Base-by-base conservation (phyloP, 352 stramenopile species). In the Phytophthora sp. region DNA sequence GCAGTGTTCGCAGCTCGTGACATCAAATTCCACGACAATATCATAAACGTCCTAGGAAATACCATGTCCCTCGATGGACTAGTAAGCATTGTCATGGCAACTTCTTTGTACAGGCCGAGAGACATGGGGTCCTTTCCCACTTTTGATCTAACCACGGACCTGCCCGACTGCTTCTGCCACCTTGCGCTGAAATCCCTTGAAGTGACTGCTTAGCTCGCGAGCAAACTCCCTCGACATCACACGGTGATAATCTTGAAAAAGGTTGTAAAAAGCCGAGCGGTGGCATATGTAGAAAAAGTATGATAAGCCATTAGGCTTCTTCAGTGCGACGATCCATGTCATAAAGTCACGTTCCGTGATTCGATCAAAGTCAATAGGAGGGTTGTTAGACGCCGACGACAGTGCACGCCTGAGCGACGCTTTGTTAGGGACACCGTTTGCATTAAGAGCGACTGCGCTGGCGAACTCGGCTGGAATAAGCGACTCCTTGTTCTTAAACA, bases 311-410 rank as follows among this genome's bases (percentile, higher is more conserved):
- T 18, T 42, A 21, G 13, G 36, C 16, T 42, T 23, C 15, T 18
- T 23, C 16, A 42, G 11, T 5, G 50, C 66, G 1, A 74, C 1
- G 7, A 64, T 29, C 41, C 60, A 74, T 3, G 24, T 50, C 38
- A 69, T 55, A 3, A 73, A 68, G n/a, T 65, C 57, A 1, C 31
- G 41, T 7, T n/a, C 64, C 15, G 30, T 54, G 21, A 68, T 38
- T 13, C 23, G 26, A 9, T 67, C 39, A 46, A 74, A 66, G 13
- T 50, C 1, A 13, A 70, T 58, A 6, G 59, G 54, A 5, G 53
- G 38, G 18, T 63, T 66, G 2, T 35, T 29, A 29, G 29, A 20
- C 1, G 42, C 59, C 1, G 36, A 39, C 0, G 20, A 47, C 27
- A 69, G n/a, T 24, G 60, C 33, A 12, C 5, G 16, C 41, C 27